phyloP scores from a whole-genome alignment of 2,329 filamentous ascomycete genomes.

The Ciborinia camelliae region DNA sequence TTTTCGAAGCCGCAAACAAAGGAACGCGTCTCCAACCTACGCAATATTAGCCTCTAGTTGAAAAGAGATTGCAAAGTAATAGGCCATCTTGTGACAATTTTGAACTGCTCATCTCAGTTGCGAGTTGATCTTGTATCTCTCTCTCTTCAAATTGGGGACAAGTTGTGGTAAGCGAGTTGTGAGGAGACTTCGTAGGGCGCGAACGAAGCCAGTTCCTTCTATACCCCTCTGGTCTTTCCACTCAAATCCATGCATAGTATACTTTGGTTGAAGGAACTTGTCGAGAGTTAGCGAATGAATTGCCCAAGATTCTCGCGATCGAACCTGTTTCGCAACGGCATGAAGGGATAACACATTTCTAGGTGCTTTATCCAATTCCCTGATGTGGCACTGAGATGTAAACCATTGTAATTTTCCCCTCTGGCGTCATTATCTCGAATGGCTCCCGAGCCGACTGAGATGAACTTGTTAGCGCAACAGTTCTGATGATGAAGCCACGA shows the following conservation, averaged over 20 bases:
- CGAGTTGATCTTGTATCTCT: not conserved
- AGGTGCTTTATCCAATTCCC: constrained; percentile 19
- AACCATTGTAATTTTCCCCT: not conserved
- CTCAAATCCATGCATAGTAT: constrained; percentile 23
- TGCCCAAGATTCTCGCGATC: no score
- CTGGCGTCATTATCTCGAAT: not conserved
- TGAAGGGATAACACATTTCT: constrained; percentile 20
- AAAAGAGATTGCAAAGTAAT: not conserved
- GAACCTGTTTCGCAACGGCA: constrained; percentile 21
- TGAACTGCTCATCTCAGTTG: not conserved
- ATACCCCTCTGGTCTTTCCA: constrained; percentile 20
- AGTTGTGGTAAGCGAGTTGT: constrained; percentile 21
- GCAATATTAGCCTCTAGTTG: not conserved
- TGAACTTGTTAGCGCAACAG: not conserved
- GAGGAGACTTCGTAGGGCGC: constrained; percentile 18
- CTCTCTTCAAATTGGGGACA: constrained; percentile 13
- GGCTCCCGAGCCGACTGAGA: not conserved
- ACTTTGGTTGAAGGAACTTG: constrained; percentile 21
- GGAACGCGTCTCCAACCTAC: not conserved
- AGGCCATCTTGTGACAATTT: not conserved
- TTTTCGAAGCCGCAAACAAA: not conserved
- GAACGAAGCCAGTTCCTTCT: constrained; percentile 19
- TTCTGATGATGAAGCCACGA: not conserved
- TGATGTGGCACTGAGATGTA: constrained; percentile 12
- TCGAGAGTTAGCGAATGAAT: not conserved